Evolutionary conservation across 2,329 filamentous ascomycete species (phyloP).

Genomic region (Cladophialophora chaetospira): DNA sequence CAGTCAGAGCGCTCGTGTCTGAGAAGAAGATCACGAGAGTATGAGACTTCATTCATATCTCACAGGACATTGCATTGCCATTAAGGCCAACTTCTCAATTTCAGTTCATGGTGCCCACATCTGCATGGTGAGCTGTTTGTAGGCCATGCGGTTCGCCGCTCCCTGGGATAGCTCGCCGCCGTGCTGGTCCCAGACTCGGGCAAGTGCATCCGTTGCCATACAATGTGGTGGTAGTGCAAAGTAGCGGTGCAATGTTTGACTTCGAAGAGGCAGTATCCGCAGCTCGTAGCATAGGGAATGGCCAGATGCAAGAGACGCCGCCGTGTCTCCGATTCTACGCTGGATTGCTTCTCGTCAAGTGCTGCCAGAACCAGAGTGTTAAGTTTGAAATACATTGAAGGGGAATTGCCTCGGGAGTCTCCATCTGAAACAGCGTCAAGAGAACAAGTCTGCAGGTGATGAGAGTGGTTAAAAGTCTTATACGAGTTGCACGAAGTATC

Average conservation of each 20-base stretch:
- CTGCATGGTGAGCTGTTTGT: constrained; percentile 23
- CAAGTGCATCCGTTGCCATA: constrained; percentile 25
- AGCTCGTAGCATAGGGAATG: neutral
- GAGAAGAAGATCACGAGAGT: no score
- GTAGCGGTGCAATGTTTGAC: neutral
- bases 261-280: neutral
- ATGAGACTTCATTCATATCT: no score
- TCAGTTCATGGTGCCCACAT: no score
- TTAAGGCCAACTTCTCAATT: neutral
- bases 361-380: no score
- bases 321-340: constrained; percentile 5
- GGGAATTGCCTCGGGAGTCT: no score
- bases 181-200: constrained; percentile 24
- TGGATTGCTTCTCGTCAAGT: neutral
- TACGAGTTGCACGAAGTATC: no score
- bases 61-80: no score
- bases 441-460: no score
- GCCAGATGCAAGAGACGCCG: constrained; percentile 3
- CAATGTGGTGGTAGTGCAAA: constrained; percentile 22
- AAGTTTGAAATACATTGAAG: no score
- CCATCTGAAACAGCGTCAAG: no score
- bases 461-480: no score
- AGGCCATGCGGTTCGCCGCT: constrained; percentile 10
- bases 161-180: constrained; percentile 23
- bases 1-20: neutral